phyloP scores from a whole-genome alignment of 495 filamentous ascomycete genomes.

The Hypoxylon subgilvum region DNA sequence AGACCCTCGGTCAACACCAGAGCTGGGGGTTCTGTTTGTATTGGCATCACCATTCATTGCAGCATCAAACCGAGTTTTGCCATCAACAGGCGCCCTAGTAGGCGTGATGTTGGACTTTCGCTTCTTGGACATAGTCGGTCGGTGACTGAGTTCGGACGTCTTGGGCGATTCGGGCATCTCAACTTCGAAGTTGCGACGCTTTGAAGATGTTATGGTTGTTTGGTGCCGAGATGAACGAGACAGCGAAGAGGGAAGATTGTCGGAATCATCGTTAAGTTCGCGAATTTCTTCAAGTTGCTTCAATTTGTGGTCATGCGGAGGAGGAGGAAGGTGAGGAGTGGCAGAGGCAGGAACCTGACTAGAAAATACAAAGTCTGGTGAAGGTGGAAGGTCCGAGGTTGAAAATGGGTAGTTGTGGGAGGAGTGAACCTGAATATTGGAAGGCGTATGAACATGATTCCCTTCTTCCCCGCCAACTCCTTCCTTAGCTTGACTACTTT shows the following conservation, averaged over 20 bases:
- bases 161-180: slow-evolving; percentile 31
- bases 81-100: slow-evolving; percentile 14
- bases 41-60: neutral
- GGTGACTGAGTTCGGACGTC: slow-evolving; percentile 12
- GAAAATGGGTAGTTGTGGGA: neutral
- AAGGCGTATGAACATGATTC: neutral
- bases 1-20: too few relatives aligned
- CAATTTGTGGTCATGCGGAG: neutral
- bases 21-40: too few relatives aligned
- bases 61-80: slow-evolving; percentile 4
- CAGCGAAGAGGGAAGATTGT: slow-evolving; percentile 1
- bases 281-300: neutral
- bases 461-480: slow-evolving; percentile 11
- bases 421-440: too few relatives aligned
- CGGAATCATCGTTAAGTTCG: neutral
- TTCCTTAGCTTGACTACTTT: slow-evolving; percentile 16
- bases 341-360: slow-evolving; percentile 20
- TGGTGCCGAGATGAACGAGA: neutral
- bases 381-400: slow-evolving; percentile 1
- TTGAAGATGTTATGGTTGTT: neutral
- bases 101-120: slow-evolving; percentile 30
- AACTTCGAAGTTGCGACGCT: slow-evolving; percentile 1
- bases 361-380: slow-evolving; percentile 17
- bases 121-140: slow-evolving; percentile 34
- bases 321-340: neutral